These are phyloP conservation scores for Rhodotorula sp. DNA, from an alignment of 1,284 basidiomycete genomes.

Conservation along the genomic window DNA sequence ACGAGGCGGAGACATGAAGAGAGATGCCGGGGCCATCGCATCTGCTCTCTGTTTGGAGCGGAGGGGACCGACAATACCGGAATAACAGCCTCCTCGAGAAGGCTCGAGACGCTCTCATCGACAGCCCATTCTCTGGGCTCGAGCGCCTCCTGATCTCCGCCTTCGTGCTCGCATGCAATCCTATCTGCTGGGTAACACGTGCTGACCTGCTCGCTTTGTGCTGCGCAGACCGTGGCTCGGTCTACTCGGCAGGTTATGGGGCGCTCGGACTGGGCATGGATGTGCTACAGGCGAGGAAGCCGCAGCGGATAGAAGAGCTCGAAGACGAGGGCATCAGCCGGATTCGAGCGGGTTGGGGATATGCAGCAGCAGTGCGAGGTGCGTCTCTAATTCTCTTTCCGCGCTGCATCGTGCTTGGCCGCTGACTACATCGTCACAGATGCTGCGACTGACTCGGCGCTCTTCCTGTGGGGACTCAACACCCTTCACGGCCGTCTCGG, in stretches of 20 bases:
- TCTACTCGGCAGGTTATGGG: slow-evolving; percentile 37
- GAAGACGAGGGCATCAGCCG: slow-evolving; percentile 25
- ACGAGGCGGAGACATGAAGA: slow-evolving; percentile 20
- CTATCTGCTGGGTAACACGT: not conserved
- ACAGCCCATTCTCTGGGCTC: not conserved
- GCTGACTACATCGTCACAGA: slow-evolving; percentile 1
- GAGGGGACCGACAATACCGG: slow-evolving; percentile 12
- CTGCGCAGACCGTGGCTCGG: slow-evolving; percentile 27
- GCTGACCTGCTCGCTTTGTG: not conserved
- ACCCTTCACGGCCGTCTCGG: slow-evolving; percentile 31
- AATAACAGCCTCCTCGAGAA: not conserved
- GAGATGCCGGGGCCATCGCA: slow-evolving; percentile 46
- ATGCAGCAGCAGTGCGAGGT: slow-evolving; percentile 33
- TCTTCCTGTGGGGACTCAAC: slow-evolving; percentile 40
- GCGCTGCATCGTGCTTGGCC: too few species aligned
- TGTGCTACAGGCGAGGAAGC: not conserved
- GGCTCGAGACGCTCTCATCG: not conserved
- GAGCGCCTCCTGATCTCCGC: slow-evolving; percentile 1
- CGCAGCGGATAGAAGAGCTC: slow-evolving; percentile 14
- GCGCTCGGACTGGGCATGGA: slow-evolving; percentile 23
- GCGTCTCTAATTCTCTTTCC: not conserved
- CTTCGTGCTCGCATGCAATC: not conserved
- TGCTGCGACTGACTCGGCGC: not conserved
- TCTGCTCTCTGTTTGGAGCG: slow-evolving; percentile 9
- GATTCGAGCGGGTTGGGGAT: slow-evolving; percentile 33